Evolutionary conservation across 768 basidiomycete species (phyloP), one percentile per base, ranked within the genome.

Genomic region (Kwoniella sp.): DNA sequence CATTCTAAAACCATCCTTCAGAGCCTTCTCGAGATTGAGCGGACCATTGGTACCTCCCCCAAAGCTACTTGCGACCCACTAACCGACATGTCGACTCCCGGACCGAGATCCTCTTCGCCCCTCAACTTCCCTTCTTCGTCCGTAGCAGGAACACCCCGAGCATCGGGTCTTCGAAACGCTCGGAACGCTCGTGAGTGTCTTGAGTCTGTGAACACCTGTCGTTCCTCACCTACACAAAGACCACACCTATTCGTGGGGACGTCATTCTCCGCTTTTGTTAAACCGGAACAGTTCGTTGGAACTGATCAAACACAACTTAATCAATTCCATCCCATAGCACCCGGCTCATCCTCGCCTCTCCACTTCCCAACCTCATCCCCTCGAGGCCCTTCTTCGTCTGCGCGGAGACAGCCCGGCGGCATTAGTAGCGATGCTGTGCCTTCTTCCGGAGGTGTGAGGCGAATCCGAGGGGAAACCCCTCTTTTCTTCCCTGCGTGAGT

Each of bases 401-500:
- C 61, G 29, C 66, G 65, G n/a, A 66, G 64, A 8, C 65, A 55
- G 1, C 65, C 55, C n/a, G 37, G 29, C 41, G 59, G 60, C 23
- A 25, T 54, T 4, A 60, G 58, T 1, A 38, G 54, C 2, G n/a
- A 31, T 41, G 58, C 56, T 15, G 28, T 61, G 5, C 38, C 60
- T n/a, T 64, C 55, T n/a, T 37, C 63, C 0, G 70, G 31, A 1
- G 50, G 67, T 17, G 51, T 65, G 29, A 64, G 68, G 25, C 51
- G 63, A 47, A 34, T 65, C 4, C 29, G 71, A 23, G 68, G 66
- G 20, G 73, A 76, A 45, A 79, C 81, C 22, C 82, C 82, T 2
- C 72, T 83, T 13, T 83, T 84, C 82, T 83, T 83, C 72, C 82
- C 83, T 30, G 79, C 79, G 82, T 82, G 38, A 59, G 81, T 70